Evolutionary conservation across 345 rosid genomes (phyloP).

Genomic region (Aquilaria yunnanensis): DNA sequence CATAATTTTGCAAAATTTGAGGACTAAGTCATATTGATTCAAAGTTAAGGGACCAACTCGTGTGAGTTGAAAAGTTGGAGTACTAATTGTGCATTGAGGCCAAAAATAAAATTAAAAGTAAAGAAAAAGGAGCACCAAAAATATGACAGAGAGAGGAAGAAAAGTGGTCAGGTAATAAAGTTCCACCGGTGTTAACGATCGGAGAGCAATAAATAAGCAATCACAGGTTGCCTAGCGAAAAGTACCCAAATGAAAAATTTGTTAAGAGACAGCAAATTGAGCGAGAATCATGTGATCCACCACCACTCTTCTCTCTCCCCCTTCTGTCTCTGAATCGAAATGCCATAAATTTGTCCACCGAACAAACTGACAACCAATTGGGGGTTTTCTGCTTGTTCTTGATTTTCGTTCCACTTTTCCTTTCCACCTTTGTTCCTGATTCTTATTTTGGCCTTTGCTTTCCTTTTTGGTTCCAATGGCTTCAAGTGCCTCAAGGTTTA

Average conservation of each 20-base stretch:
- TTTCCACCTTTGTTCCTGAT: slow-evolving; percentile 1
- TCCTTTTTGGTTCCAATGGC: slow-evolving; percentile 40
- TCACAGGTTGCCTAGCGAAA: slow-evolving; percentile 7
- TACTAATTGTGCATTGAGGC: too few species aligned
- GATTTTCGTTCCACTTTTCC: neutral
- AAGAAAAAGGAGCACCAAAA: too few species aligned
- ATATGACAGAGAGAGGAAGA: too few species aligned
- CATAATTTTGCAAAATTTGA: too few species aligned
- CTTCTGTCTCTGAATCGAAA: slow-evolving; percentile 7
- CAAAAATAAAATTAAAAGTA: too few species aligned
- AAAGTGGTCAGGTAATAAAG: neutral
- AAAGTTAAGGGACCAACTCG: too few species aligned
- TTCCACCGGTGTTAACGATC: neutral
- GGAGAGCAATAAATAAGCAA: neutral
- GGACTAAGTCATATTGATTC: too few species aligned
- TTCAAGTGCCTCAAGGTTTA: slow-evolving; percentile 62
- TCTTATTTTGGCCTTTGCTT: neutral
- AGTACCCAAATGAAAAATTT: neutral
- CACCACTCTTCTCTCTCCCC: slow-evolving; percentile 21
- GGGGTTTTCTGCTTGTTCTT: neutral
- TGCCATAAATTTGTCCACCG: slow-evolving; percentile 27
- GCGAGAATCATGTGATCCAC: slow-evolving; percentile 63
- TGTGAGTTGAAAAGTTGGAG: too few species aligned
- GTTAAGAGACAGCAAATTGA: slow-evolving; percentile 8
- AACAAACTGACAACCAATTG: slow-evolving; percentile 8